Evolutionary conservation across 2,329 filamentous ascomycete genomes (phyloP), one percentile per base, ranked within the genome.

Genomic region (Malbranchea cinnamomea): DNA sequence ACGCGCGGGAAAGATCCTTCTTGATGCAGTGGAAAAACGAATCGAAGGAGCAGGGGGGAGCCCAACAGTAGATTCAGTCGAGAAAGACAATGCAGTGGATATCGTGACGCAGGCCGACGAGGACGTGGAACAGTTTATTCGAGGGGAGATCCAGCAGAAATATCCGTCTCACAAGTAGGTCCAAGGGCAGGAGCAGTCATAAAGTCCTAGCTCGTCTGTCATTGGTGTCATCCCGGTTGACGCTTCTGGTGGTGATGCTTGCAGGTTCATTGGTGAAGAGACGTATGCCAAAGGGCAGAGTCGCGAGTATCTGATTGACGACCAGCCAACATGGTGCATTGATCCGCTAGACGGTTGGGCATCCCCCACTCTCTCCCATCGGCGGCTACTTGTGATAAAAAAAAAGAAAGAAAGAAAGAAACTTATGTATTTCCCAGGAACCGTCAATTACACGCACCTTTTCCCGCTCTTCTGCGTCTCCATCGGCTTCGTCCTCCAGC

Each of bases 381-480:
- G n/a, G n/a, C n/a, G n/a, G n/a, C n/a, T n/a, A n/a, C n/a, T n/a
- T n/a, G n/a, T n/a, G n/a, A n/a, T n/a, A n/a, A n/a, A n/a, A n/a
- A n/a, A n/a, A n/a, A n/a, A n/a, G n/a, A n/a, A n/a, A n/a, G n/a
- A n/a, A n/a, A n/a, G n/a, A n/a, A n/a, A n/a, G n/a, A n/a, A n/a
- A n/a, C n/a, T n/a, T n/a, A n/a, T n/a, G n/a, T n/a, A n/a, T n/a
- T n/a, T n/a, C n/a, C n/a, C 28, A 64, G 62, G 66, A 24, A 84
- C 79, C 3, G 77, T 84, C 36, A 84, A 84, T 59, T 84, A 78
- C 56, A 80, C 78, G 17, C 79, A 84, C 50, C 64, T 81, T 4
- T 82, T 81, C 46, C 77, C 77, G 35, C 81, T 82, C 73, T 83
- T 80, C 56, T 84, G 79, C 51, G 74, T 84, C 24, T 80, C 74